Base-by-base conservation (phyloP, 352 stramenopile genomes). In the Globisporangium cystogenes region DNA sequence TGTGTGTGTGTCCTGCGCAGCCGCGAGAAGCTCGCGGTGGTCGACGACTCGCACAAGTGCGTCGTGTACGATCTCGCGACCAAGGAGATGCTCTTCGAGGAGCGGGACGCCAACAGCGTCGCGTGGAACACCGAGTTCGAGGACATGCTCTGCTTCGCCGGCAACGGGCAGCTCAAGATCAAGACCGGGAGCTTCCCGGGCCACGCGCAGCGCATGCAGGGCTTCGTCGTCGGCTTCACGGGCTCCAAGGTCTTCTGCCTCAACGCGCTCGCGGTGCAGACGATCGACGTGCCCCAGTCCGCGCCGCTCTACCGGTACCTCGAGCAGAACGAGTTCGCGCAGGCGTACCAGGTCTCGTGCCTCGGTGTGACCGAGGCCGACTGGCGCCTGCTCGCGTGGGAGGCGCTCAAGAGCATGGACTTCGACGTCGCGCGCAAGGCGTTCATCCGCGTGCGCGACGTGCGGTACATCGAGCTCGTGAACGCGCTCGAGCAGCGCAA, bases 71-170 rank as follows among this genome's bases (percentile, higher is more conserved):
- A 98, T 57, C 66, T 97, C 21, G 72, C 79, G 12, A 93, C 82
- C 11, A 96, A 97, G 46, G 85, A 97, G 59, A 71, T 96, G 37
- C 54, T 96, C 6, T 97, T 95, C 57, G 67, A 91, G 59, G 82
- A 94, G 66, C 80, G 74, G 1, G 77, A 90, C 26, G 84, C 81
- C 8, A 95, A 93, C 55, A 95, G 82, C 59, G 88, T 96, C 15
- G 79, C 86, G n/a, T 98, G 93, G 72, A 98, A 98, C 74, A 90
- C 84, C 8, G 88, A 97, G 55, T 84, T 91, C 42, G 92, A 98
- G 42, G 91, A 98, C 47, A 96, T 98, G 86, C 57, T 98, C 39
- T 98, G 94, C 65, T 98, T 96, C 58, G 89, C 78, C 5, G 85
- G 87, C 18, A 90, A 87, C 51, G 76, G 73, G 1, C 82, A 89